Percentiles rank a stretch among this genome's conserved stretches.
Evolutionary conservation across 768 basidiomycete genomes (phyloP).

Genomic region (Calvatia gigantea): DNA sequence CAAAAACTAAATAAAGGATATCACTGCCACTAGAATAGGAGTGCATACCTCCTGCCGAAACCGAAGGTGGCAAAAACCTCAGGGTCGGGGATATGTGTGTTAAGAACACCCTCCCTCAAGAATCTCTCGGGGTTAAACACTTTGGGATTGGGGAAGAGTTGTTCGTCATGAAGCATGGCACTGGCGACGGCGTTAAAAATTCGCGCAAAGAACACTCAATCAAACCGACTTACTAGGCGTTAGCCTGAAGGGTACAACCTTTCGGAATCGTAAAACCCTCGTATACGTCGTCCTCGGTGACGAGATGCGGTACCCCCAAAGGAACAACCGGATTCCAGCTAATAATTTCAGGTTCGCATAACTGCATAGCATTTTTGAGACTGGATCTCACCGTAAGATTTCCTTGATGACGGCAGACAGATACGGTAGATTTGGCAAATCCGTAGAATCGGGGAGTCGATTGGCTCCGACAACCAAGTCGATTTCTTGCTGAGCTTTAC

Average conservation of each 20-base stretch:
- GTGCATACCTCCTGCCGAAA: conserved; percentile 23
- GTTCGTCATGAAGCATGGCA: conserved; percentile 37
- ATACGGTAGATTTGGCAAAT: conserved; percentile 9
- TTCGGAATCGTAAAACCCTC: conserved; percentile 25
- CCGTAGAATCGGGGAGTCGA: conserved; percentile 9
- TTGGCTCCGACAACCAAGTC: conserved; percentile 13
- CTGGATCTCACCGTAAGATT: conserved; percentile 1
- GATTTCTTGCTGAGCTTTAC: conserved; percentile 12
- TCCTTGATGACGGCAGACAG: conserved; percentile 14
- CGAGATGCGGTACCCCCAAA: conserved; percentile 19
- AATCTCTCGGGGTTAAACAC: conserved; percentile 39
- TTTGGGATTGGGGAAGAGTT: conserved; percentile 33
- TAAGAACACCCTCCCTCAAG: conserved; percentile 19
- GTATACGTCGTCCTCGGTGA: conserved; percentile 33
- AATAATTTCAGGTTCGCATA: background rate
- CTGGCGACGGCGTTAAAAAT: too few relatives aligned
- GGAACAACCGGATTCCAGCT: background rate
- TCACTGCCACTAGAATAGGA: too few relatives aligned
- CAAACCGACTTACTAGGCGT: background rate
- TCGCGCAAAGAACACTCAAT: background rate
- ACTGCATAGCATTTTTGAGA: background rate
- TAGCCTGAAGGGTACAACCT: background rate
- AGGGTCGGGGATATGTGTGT: conserved; percentile 20
- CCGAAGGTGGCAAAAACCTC: conserved; percentile 24
- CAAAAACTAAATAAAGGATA: background rate